Base-by-base conservation (phyloP, 495 filamentous ascomycete species). In the Neurospora sp. region DNA sequence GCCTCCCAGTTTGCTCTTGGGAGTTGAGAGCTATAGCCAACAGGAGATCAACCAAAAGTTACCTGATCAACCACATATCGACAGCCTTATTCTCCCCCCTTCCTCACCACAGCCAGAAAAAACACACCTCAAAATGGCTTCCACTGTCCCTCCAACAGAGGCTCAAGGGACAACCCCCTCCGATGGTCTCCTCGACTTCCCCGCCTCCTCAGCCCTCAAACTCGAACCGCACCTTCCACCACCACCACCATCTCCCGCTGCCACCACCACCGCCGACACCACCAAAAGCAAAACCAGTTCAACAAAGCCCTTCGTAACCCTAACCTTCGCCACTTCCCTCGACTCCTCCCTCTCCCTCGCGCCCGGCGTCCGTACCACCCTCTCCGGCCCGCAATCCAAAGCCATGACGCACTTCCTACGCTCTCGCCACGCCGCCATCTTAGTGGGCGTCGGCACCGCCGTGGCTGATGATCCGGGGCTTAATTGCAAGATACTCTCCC, bases 341-440 rank as follows among this genome's bases (percentile, higher is more conserved):
- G 94, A 98, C 80, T 91, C 90, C 11, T 87, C 88, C 59, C 84
- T 98, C 70, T 88, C 93, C 11, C 85, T 95, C 16, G 83, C 88
- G 0, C 92, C 92, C 0, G 93, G 93, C 18, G 85, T 87, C 73
- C 92, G 90, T 74, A 97, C 94, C 2, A 82, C 86, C 0, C 87
- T 97, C 6, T 97, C 94, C 8, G 93, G 94, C 37, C 88, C 89
- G 1, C 85, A 89, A 75, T 90, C 93, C 16, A 97, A 97, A 79
- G 86, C 91, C 70, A 93, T 98, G 91, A 97, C 94, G 1, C 94
- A 98, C 79, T 93, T 91, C 79, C 86, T 98, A 20, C 91, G 94
- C 71, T 89, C 89, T 7, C 86, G 86, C 14, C 94, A 98, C 81
- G 89, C 93, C 74, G 93, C 92, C 16, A 96, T 98, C 71, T 83